Base-by-base conservation (phyloP, 148 eudicot genomes). In the Chenopodium berlandieri region DNA sequence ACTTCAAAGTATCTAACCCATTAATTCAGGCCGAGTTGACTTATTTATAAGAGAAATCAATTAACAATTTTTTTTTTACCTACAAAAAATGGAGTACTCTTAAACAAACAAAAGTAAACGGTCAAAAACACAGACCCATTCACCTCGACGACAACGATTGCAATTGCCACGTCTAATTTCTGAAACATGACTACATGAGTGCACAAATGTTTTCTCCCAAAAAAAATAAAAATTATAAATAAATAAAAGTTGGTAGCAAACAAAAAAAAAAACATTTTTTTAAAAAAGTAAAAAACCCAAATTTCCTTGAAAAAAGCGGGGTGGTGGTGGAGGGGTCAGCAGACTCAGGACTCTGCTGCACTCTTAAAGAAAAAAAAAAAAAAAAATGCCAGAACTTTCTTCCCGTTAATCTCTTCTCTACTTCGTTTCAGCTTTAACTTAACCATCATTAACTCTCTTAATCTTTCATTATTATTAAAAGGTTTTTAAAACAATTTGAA, bases 131-230 rank as follows among this genome's bases (percentile, higher is more conserved):
- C 8, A 19, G 54, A 37, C 47, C 30, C 75, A 30, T 37, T 69
- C 65, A 70, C 82, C 46, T 79, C 82, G 54, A 71, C 68, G 68
- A 79, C 68, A 79, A 71, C 54, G 82, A 79, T 58, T 8, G 34
- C 47, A 66, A 52, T 52, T 52, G 14, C 16, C 14, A 52, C 12
- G 16, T 52, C 56, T 52, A 14, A 52, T 10, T 52, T 52, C 2
- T 52, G 12, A 56, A 56, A 56, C 62, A 56, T 17, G 22, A 56
- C 22, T 56, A 56, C 62, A 56, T 17, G 22, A 56, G 62, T 56
- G 22, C 20, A 19, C 62, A 56, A 56, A 56, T 56, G 62, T 70
- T 8, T n/a, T 20, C 22, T 37, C 74, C 50, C 22, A 32, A 70
- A 40, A 77, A 56, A 56, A 56, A 56, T 0, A 14, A 56, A 52